Evolutionary conservation across 2,329 filamentous ascomycete genomes (phyloP), one percentile per base, ranked within the genome.

Genomic region (Trichoderma afroharzianum): DNA sequence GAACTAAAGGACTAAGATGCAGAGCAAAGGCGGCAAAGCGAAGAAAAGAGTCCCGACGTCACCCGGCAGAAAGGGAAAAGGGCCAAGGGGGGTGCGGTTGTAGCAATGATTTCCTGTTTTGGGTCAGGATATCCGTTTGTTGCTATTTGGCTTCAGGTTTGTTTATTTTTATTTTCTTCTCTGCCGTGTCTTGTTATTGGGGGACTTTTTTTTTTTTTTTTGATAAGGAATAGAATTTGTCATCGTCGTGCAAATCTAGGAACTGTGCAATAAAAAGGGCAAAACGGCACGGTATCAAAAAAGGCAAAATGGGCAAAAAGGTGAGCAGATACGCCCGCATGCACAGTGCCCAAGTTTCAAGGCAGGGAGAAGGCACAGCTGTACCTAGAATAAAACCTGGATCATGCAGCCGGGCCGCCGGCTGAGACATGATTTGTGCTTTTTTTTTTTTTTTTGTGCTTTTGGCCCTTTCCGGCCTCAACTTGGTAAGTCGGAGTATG

Each of bases 401-500:
- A n/a, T 28, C 2, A 30, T 50, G 39, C 39, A 18, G 26, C 30
- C n/a, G 43, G 43, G n/a, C n/a, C 43, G 43, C 43, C n/a, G 47
- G 14, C 1, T 53, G 47, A 53, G 47, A 53, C n/a, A 53, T 53
- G 47, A 14, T 14, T 21, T 53, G 21, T 53, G 26, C n/a, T 3
- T 58, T 30, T 32, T 32, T 33, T 33, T n/a, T n/a, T 18, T 30
- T 32, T 33, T 33, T 59, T 9, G 32, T 18, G 9, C 32, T 30
- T 33, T 33, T 21, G n/a, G 9, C 15, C 18, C n/a, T n/a, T 24
- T n/a, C 28, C 18, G n/a, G 57, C 33, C 64, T 68, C 47, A 68
- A 68, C 64, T 68, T 32, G 64, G 64, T 47, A 68, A 68, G 64
- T 68, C 53, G n/a, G 36, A 59, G 64, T 68, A 59, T 58, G 43